Evolutionary conservation across 2,329 filamentous ascomycete species (phyloP), one percentile per base, ranked within the genome.

Genomic region (Colletotrichum sidae): DNA sequence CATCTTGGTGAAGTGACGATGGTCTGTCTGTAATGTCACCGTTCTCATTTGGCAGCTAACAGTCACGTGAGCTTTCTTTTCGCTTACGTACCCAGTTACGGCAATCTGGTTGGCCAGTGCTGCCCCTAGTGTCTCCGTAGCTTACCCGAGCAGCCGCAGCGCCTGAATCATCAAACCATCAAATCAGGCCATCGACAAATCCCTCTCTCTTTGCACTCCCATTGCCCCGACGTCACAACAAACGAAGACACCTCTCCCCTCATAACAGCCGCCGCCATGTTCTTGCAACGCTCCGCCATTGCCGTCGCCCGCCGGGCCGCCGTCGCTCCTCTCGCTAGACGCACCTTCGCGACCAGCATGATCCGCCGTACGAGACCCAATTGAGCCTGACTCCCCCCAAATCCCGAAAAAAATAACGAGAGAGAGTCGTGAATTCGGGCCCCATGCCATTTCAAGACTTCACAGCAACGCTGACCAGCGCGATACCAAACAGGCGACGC

Each of bases 201-300:
- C 80, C 80, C 79, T 80, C 79, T 75, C 76, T 74, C 73, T 55
- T 65, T 25, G 25, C 59, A 70, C 45, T 60, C 68, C 64, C 56
- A 54, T 25, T 25, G 25, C 25, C 39, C 66, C 57, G 64, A 67
- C 68, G 59, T 69, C 68, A 67, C 55, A 55, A 58, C 56, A 55
- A 61, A 67, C 25, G 25, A 25, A 25, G 25, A 25, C 25, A 68
- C 52, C 62, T 65, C 62, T 65, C 62, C 65, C 42, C 45, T 49
- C 64, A 47, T 44, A 60, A 52, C 65, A 49, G 69, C 70, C 70
- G 69, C 74, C 78, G 77, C 73, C 74, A 89, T 90, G 88, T 88
- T 90, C 73, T 77, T 90, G 77, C 86, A 88, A 83, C 88, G 88
- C 77, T 83, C 88, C 75, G 87, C 84, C 77, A 75, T 87, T 70